Base-by-base conservation (phyloP, 2,329 filamentous ascomycete genomes). In the Anthostomella pinea region DNA sequence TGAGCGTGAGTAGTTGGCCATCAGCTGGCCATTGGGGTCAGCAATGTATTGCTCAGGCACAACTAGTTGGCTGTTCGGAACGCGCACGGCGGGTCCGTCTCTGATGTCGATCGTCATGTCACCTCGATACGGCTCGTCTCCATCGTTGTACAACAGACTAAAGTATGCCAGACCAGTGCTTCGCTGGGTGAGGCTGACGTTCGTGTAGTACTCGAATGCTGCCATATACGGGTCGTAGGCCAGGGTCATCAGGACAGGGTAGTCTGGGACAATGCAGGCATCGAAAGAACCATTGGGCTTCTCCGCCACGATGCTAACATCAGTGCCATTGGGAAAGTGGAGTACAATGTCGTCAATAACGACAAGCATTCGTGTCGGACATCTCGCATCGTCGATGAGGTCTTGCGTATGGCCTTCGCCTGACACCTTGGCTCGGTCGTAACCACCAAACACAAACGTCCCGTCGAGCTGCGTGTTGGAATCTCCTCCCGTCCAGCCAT, bases 301-400 rank as follows among this genome's bases (percentile, higher is more conserved):
- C 1, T 8, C 10, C 7, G 42, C 26, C 10, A 57, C 54, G 16
- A 63, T 49, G 38, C 58, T 60, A 20, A 35, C 40, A 14, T 60
- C 45, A 26, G 53, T 60, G 16, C 58, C 56, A 41, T 60, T 61
- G 3, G 52, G 48, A 41, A 57, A 60, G 41, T 60, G 56, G 39
- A 61, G 46, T n/a, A 48, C 35, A 9, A 63, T 53, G 37, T 61
- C 54, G 17, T 43, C 37, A 18, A 62, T 52, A 17, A 43, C 42
- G 15, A 59, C 47, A 2, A 58, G 16, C 52, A 62, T 48, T 14
- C 49, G 48, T n/a, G 58, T 56, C 5, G 46, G 15, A 37, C 58
- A 62, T 4, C 16, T 32, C 16, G 28, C 35, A 13, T 30, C 20
- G 8, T 27, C 9, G 2, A 44, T 49, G 35, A 60, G 44, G 15